Percentiles rank a stretch among this genome's conserved stretches.
These are phyloP conservation scores for Lepidopterella palustris DNA, from an alignment of 495 filamentous ascomycete species.

Conservation along the genomic window DNA sequence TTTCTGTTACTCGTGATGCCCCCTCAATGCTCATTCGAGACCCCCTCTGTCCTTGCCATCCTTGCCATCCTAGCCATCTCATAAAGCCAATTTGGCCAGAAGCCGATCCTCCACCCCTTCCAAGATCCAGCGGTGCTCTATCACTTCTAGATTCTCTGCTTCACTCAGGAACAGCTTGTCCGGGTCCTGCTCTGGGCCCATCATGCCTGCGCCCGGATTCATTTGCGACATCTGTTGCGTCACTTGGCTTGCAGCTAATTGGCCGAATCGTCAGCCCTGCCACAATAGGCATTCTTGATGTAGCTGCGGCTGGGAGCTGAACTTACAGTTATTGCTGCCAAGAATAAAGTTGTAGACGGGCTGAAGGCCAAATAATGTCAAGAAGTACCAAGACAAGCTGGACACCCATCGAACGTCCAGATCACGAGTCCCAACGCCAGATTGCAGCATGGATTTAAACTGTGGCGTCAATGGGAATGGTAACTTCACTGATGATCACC, in stretches of 20 bases:
- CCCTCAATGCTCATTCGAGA: background rate
- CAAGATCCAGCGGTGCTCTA: conserved; percentile 85
- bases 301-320: background rate
- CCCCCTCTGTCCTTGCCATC: background rate
- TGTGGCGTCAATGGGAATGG: conserved; percentile 96
- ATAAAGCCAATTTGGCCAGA: conserved; percentile 39
- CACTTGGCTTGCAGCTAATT: conserved; percentile 84
- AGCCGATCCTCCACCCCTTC: conserved; percentile 81
- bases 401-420: conserved; percentile 98
- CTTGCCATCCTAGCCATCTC: conserved; percentile 3
- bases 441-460: conserved; percentile 98
- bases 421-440: conserved; percentile 88
- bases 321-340: conserved; percentile 87
- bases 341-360: conserved; percentile 97
- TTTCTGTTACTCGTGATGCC: background rate
- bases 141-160: conserved; percentile 90
- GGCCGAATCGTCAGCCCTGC: conserved; percentile 13
- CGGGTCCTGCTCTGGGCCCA: conserved; percentile 89
- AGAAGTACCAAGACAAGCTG: conserved; percentile 95
- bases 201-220: conserved; percentile 57
- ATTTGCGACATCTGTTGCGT: conserved; percentile 84
- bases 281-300: background rate
- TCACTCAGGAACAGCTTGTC: conserved; percentile 88
- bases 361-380: conserved; percentile 92
- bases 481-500: conserved; percentile 68